phyloP scores from a whole-genome alignment of 1,284 basidiomycete genomes.

The Ganoderma sinense region DNA sequence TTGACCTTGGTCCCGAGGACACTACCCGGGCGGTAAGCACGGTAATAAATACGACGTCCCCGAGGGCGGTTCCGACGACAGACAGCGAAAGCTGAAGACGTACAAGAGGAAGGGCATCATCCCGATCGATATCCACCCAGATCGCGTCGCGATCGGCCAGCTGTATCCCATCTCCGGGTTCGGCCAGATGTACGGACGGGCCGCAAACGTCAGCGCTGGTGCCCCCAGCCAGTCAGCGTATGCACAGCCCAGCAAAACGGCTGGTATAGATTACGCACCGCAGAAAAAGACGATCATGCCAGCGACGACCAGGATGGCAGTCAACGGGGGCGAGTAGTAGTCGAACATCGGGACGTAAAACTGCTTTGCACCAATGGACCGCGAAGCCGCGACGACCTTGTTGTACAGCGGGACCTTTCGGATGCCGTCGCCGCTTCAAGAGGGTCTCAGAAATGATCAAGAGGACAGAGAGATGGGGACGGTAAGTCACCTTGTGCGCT shows the following conservation, averaged over 20 bases:
- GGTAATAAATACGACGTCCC: too few species aligned
- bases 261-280: constrained; percentile 25
- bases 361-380: constrained; percentile 38
- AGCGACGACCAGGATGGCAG: constrained; percentile 38
- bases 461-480: too few species aligned
- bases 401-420: constrained; percentile 19
- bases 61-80: too few species aligned
- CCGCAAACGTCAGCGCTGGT: constrained; percentile 41
- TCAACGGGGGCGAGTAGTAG: constrained; percentile 45
- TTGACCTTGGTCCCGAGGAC: constrained; percentile 52
- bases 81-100: constrained; percentile 15
- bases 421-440: not conserved
- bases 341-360: constrained; percentile 32
- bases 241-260: too few species aligned
- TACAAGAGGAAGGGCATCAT: constrained; percentile 47
- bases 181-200: constrained; percentile 46
- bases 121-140: constrained; percentile 45
- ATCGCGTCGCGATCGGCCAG: constrained; percentile 46
- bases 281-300: constrained; percentile 43
- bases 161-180: constrained; percentile 44
- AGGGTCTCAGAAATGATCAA: not conserved
- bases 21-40: too few species aligned
- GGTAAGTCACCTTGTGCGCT: constrained; percentile 5
- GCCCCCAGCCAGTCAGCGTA: not conserved
- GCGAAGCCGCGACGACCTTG: constrained; percentile 33